Conservation (phyloP, 495 filamentous ascomycete genomes). For the Chaetomium tenue region DNA sequence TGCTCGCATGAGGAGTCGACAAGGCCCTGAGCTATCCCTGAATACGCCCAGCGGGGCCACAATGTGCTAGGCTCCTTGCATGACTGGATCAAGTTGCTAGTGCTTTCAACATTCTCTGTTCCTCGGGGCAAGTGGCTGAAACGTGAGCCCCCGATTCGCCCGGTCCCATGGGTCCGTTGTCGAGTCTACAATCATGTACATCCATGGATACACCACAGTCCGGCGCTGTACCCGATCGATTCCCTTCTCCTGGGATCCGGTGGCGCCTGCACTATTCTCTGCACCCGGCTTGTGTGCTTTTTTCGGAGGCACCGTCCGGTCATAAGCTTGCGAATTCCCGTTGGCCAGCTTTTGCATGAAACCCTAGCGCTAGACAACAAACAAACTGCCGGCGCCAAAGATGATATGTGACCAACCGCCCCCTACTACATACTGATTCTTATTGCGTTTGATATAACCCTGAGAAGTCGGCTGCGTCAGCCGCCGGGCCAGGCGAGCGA, state of each 20-base stretch:
- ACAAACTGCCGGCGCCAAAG: no score
- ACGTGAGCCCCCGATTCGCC: constrained; percentile 1
- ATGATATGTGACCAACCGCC: background rate
- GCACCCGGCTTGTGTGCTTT: background rate
- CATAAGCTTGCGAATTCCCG: no score
- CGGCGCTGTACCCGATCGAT: constrained; percentile 14
- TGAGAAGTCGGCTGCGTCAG: background rate
- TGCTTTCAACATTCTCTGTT: background rate
- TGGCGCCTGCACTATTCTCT: constrained; percentile 1
- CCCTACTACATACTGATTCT: background rate
- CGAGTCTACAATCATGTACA: background rate
- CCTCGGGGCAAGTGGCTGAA: constrained; percentile 2
- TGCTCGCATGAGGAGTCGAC: background rate
- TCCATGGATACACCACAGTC: background rate
- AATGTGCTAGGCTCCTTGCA: background rate
- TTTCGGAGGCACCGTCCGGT: background rate
- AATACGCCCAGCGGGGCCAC: background rate
- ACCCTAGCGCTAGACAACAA: no score
- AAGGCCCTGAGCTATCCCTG: background rate
- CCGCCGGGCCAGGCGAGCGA: background rate
- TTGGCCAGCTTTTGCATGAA: no score
- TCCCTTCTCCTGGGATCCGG: background rate
- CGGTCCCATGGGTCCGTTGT: background rate
- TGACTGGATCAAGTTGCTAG: background rate
- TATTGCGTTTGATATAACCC: background rate